Conservation (phyloP, 352 stramenopile genomes). For the Globisporangium emineosum region DNA sequence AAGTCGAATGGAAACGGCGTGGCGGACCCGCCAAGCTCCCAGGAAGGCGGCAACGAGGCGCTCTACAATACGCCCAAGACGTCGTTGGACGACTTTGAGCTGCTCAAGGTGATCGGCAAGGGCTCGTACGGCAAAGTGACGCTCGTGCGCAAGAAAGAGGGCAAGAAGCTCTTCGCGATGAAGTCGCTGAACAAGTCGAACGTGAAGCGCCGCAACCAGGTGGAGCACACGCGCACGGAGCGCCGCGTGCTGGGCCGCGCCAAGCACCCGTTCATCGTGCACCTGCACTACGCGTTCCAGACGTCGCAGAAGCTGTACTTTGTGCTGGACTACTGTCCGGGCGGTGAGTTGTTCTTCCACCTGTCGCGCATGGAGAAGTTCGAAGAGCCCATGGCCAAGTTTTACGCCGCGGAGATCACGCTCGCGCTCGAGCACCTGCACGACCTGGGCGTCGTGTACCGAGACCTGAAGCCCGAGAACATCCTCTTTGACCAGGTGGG, state of each 20-base stretch:
- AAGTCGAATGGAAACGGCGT: constrained; percentile 15
- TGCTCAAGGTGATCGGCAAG: constrained; percentile 92
- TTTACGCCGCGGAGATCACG: constrained; percentile 91
- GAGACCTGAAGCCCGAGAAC: constrained; percentile 86
- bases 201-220: constrained; percentile 84
- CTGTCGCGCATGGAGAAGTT: constrained; percentile 89
- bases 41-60: constrained; percentile 36
- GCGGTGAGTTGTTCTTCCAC: constrained; percentile 90
- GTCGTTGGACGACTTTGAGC: constrained; percentile 90
- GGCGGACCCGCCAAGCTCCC: constrained; percentile 12
- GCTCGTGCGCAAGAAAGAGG: constrained; percentile 83
- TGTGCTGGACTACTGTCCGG: constrained; percentile 90
- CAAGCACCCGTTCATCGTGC: constrained; percentile 91
- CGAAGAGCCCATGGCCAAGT: constrained; percentile 80
- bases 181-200: constrained; percentile 90
- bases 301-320: constrained; percentile 91
- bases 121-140: constrained; percentile 91
- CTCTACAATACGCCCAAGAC: constrained; percentile 89
- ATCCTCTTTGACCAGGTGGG: constrained; percentile 79
- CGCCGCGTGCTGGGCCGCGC: constrained; percentile 80
- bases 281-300: constrained; percentile 90
- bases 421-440: constrained; percentile 88
- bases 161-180: constrained; percentile 77
- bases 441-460: constrained; percentile 85
- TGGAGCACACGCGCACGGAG: constrained; percentile 83